Percentiles rank a stretch among this genome's conserved stretches.
phyloP scores from a whole-genome alignment of 1,139 yeast genomes.

The Yamadazyma songkhlaensis region DNA sequence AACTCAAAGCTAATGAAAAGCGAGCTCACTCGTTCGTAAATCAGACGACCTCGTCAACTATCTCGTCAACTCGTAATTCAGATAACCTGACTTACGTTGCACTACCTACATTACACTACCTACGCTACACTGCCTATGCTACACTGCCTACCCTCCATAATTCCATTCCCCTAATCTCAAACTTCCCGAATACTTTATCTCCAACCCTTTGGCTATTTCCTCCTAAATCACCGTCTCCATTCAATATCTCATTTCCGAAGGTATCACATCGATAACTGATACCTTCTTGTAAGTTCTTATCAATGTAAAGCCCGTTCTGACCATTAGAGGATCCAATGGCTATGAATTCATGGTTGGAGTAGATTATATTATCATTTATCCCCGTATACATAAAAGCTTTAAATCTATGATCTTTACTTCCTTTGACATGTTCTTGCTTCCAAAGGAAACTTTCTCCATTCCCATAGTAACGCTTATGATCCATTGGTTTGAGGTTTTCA shows the following conservation, averaged over 20 bases:
- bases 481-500: slow-evolving; percentile 69
- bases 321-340: slow-evolving; percentile 91
- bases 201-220: slow-evolving; percentile 11
- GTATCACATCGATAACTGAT: slow-evolving; percentile 78
- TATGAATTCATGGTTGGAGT: slow-evolving; percentile 73
- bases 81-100: too few species aligned
- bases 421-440: slow-evolving; percentile 51
- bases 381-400: slow-evolving; percentile 91
- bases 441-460: slow-evolving; percentile 95
- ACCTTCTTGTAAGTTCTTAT: slow-evolving; percentile 69
- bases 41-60: too few species aligned
- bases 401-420: slow-evolving; percentile 36
- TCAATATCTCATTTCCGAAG: slow-evolving; percentile 84
- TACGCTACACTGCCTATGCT: too few species aligned
- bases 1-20: too few species aligned
- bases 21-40: too few species aligned
- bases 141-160: slow-evolving; percentile 74
- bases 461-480: slow-evolving; percentile 76
- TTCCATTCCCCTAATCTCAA: slow-evolving; percentile 74
- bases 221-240: slow-evolving; percentile 40
- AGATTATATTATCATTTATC: slow-evolving; percentile 77
- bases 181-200: slow-evolving; percentile 40
- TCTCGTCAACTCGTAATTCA: too few species aligned
- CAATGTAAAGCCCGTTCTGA: slow-evolving; percentile 89
- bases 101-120: too few species aligned